Evolutionary conservation across 805 yeast species (phyloP), one percentile per base, ranked within the genome.

Genomic region (Metschnikowia baotianmanensis): DNA sequence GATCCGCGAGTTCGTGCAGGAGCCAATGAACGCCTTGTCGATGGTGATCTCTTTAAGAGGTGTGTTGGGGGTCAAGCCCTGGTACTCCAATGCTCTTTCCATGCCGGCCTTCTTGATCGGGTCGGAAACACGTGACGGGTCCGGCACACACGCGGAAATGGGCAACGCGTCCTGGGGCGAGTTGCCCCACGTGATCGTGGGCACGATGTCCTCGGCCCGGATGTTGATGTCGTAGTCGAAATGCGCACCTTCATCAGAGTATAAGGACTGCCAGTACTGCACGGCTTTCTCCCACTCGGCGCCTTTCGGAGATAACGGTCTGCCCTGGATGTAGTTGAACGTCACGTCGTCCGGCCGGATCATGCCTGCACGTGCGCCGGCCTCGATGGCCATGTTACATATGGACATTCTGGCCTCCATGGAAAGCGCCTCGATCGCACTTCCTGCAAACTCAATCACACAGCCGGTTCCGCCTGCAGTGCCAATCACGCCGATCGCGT

Each of bases 321-420:
- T 80, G 47, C 95, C 96, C 71, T 90, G 82, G 56, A 93, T 74
- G 68, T 93, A 93, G 45, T 83, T 83, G 58, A 84, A 86, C 21
- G 98, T 91, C 39, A 64, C 81, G 50, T 89, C 85, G 62, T 93
- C 99, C 8, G 99, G 99, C 51, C 83, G 86, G 62, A 93, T 91
- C 97, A 93, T 88, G 69, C 99, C 99, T 20, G 99, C 98, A 72
- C 99, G 83, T 13, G 99, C 99, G 71, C 99, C 99, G 45, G 85
- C 99, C 72, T 93, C 99, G 58, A 93, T 91, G 33, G 98, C 83
- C 99, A 93, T 93, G 65, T 93, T 93, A 77, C 99, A 93, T 74
- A 93, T 93, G 40, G 98, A 89, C 99, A 93, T 93, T 69, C 99
- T 80, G 9, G 98, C 96, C 69, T 93, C 99, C 89, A 93, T 88